These are phyloP conservation scores for Sporothrix dimorphospora DNA, from an alignment of 2,329 filamentous ascomycete genomes.

Conservation along the genomic window DNA sequence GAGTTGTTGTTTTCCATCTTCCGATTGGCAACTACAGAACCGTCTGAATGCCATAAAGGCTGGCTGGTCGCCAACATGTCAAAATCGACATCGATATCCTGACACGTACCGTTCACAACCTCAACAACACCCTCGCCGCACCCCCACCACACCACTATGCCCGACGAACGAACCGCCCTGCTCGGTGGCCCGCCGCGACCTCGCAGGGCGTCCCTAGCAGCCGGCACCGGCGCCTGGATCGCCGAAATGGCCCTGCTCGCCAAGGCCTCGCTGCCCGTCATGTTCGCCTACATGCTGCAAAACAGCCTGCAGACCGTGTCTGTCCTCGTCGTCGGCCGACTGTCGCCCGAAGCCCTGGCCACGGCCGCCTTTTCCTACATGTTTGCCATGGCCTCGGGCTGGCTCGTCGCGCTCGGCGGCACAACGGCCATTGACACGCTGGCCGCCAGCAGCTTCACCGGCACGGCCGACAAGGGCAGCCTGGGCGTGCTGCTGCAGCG, in stretches of 20 bases:
- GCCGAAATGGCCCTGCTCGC: conserved; percentile 69
- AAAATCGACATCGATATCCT: background rate
- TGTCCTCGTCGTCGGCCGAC: conserved; percentile 77
- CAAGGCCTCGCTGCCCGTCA: conserved; percentile 73
- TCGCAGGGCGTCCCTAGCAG: background rate
- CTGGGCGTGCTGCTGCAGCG: conserved; percentile 79
- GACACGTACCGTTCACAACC: background rate
- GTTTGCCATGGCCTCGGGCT: conserved; percentile 89
- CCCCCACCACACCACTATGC: background rate
- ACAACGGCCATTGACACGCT: conserved; percentile 86
- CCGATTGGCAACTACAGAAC: no score
- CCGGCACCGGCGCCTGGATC: conserved; percentile 43
- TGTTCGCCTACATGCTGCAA: conserved; percentile 82
- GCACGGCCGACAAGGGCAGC: conserved; percentile 75
- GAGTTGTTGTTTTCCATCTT: no score
- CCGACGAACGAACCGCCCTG: conserved; percentile 30
- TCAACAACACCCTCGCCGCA: no score
- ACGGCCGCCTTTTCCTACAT: conserved; percentile 88
- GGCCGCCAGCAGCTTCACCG: conserved; percentile 80
- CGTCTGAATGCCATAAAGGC: background rate
- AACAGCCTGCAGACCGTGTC: conserved; percentile 84
- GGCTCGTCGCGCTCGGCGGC: conserved; percentile 83
- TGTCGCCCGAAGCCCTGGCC: conserved; percentile 78
- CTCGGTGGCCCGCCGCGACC: conserved; percentile 13
- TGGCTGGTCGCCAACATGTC: background rate